Percentiles rank a stretch among this genome's conserved stretches.
Evolutionary conservation across 805 yeast species (phyloP).

Genomic region (Monosporozyma unispora): DNA sequence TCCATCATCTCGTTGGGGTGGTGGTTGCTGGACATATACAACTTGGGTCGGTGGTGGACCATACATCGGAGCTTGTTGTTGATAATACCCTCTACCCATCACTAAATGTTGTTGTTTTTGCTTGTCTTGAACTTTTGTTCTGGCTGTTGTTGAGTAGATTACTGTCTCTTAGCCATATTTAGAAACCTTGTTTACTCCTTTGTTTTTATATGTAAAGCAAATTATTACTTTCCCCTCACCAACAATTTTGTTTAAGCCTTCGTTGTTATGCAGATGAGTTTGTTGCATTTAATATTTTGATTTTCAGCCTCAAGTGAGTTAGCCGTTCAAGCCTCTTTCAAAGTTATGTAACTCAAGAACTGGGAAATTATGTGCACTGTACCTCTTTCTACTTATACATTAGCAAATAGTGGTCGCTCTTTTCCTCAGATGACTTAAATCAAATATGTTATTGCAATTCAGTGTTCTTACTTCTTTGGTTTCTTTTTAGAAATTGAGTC

Average conservation of each 20-base stretch:
- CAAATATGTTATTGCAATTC: too few species aligned
- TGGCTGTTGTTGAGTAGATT: too few species aligned
- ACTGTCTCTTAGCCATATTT: too few species aligned
- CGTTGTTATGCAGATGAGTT: not conserved
- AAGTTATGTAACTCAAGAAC: not conserved
- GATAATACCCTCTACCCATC: slow-evolving; percentile 1
- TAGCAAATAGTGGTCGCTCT: too few species aligned
- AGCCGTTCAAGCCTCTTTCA: not conserved
- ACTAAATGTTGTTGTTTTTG: too few species aligned
- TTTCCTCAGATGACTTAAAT: too few species aligned
- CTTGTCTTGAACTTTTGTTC: not conserved
- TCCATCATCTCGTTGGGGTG: slow-evolving; percentile 12
- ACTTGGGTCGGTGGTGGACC: slow-evolving; percentile 25
- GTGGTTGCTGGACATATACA: slow-evolving; percentile 20
- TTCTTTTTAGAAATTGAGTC: too few species aligned
- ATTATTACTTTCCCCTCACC: not conserved
- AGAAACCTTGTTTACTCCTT: too few species aligned
- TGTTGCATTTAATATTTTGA: not conserved
- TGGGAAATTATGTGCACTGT: too few species aligned
- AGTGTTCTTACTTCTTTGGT: too few species aligned
- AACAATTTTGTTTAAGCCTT: not conserved
- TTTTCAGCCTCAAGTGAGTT: not conserved
- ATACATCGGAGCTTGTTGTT: slow-evolving; percentile 20
- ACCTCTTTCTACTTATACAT: too few species aligned
- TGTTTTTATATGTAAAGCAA: not conserved